A percentile compares a stretch with the other conserved stretches of the same genome.
phyloP scores from a whole-genome alignment of 2,329 filamentous ascomycete genomes.

The Mollisia scopiformis region DNA sequence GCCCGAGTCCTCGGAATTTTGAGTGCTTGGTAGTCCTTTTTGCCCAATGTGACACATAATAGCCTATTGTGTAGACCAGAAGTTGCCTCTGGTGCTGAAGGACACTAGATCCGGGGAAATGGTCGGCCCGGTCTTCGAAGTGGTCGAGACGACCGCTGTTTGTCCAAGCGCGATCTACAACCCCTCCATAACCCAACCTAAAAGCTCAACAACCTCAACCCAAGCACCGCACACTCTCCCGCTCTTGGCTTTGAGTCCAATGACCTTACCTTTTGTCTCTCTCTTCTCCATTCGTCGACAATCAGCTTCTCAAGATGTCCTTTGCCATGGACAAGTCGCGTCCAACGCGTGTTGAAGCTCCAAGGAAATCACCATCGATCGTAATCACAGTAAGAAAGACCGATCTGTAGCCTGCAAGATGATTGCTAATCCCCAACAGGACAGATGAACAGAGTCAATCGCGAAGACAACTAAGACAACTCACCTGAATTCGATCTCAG shows the following conservation, averaged over 20 bases:
- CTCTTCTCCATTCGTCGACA: too few relatives aligned
- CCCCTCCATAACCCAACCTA: too few relatives aligned
- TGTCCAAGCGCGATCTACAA: too few relatives aligned
- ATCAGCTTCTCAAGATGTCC: too few relatives aligned
- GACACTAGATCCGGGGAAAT: not conserved
- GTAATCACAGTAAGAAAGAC: not conserved
- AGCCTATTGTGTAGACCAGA: too few relatives aligned
- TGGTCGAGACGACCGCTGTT: too few relatives aligned
- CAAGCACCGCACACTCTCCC: not conserved
- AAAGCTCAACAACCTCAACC: too few relatives aligned
- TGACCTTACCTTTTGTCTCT: too few relatives aligned
- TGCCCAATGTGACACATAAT: too few relatives aligned
- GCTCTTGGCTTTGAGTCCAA: not conserved
- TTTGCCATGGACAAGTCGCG: too few relatives aligned
- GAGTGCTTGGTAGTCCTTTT: too few relatives aligned
- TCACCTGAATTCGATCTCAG: not conserved
- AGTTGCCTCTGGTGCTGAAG: not conserved
- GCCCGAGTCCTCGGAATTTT: too few relatives aligned
- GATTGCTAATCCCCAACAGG: not conserved
- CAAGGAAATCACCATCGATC: not conserved
- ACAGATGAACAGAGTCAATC: not conserved
- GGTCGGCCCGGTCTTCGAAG: not conserved
- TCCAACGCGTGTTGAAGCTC: not conserved
- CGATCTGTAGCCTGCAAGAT: not conserved
- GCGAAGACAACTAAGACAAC: not conserved